Evolutionary conservation across 495 filamentous ascomycete species (phyloP).

Genomic region (Pseudomonodictys pantanalensis): DNA sequence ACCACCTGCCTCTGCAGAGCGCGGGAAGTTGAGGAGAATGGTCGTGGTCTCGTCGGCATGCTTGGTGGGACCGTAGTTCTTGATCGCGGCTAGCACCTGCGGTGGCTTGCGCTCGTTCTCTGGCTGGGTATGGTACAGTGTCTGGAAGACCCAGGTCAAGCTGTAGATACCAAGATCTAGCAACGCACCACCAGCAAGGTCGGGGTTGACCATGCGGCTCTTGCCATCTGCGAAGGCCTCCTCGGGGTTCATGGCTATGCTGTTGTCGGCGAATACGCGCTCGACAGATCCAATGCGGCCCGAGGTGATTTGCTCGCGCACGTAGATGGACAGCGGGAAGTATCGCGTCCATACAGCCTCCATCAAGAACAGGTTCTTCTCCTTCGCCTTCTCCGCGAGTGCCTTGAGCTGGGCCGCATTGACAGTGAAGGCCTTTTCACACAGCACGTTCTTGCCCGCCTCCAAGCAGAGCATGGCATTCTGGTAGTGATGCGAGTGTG

Average conservation of each 20-base stretch:
- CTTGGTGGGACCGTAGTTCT: conserved; percentile 66
- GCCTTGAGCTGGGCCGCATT: conserved; percentile 78
- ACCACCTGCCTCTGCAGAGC: conserved; percentile 39
- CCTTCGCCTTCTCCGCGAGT: conserved; percentile 65
- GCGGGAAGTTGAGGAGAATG: conserved; percentile 74
- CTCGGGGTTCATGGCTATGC: conserved; percentile 47
- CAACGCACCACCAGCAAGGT: conserved; percentile 81
- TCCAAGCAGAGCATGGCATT: conserved; percentile 80
- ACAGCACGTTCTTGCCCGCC: conserved; percentile 85
- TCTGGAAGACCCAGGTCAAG: conserved; percentile 92
- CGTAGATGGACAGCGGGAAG: conserved; percentile 78
- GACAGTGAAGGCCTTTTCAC: conserved; percentile 92
- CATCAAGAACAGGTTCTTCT: conserved; percentile 91
- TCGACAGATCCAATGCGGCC: conserved; percentile 76
- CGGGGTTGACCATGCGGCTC: conserved; percentile 83
- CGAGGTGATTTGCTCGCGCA: conserved; percentile 66
- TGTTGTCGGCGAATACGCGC: conserved; percentile 71
- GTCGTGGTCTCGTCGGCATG: conserved; percentile 81
- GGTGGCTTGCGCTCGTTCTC: conserved; percentile 51
- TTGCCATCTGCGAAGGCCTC: conserved; percentile 49
- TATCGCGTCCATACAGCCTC: conserved; percentile 98
- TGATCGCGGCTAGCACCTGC: conserved; percentile 59
- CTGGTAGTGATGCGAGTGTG: conserved; percentile 95
- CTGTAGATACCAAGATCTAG: conserved; percentile 87
- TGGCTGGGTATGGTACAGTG: conserved; percentile 76